These are phyloP conservation scores for Scheffersomyces segobiensis DNA, from an alignment of 1,139 yeast genomes.

Conservation along the genomic window DNA sequence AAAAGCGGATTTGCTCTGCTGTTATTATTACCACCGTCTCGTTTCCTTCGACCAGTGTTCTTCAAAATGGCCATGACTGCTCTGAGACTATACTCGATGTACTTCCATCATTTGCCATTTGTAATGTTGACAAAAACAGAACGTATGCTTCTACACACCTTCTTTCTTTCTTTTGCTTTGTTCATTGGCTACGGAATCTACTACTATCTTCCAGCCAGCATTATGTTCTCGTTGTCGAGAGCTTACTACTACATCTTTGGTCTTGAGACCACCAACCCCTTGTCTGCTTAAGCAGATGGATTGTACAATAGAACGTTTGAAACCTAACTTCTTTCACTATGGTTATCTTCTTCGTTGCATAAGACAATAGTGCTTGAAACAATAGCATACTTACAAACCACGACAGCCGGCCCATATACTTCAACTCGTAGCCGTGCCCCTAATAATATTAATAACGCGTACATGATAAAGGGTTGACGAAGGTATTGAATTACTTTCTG, in stretches of 20 bases:
- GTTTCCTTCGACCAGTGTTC: background rate
- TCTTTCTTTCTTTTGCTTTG: slow-evolving; percentile 30
- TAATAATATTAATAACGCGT: background rate
- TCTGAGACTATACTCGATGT: slow-evolving; percentile 25
- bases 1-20: background rate
- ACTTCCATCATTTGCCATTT: slow-evolving; percentile 40
- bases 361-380: background rate
- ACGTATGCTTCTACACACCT: slow-evolving; percentile 29
- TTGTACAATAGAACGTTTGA: background rate
- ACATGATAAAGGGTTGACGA: background rate
- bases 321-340: background rate
- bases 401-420: background rate
- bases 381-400: background rate
- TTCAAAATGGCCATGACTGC: slow-evolving; percentile 9
- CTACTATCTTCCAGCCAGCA: slow-evolving; percentile 33
- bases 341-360: background rate
- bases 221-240: slow-evolving; percentile 31
- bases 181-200: slow-evolving; percentile 41
- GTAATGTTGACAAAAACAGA: slow-evolving; percentile 41
- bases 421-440: background rate
- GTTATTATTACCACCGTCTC: background rate
- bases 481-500: background rate
- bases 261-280: slow-evolving; percentile 9
- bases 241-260: slow-evolving; percentile 41
- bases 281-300: background rate